Percentiles rank a stretch among this genome's conserved stretches.
Conservation (phyloP, 495 filamentous ascomycete genomes). For the Penicillium soppii region DNA sequence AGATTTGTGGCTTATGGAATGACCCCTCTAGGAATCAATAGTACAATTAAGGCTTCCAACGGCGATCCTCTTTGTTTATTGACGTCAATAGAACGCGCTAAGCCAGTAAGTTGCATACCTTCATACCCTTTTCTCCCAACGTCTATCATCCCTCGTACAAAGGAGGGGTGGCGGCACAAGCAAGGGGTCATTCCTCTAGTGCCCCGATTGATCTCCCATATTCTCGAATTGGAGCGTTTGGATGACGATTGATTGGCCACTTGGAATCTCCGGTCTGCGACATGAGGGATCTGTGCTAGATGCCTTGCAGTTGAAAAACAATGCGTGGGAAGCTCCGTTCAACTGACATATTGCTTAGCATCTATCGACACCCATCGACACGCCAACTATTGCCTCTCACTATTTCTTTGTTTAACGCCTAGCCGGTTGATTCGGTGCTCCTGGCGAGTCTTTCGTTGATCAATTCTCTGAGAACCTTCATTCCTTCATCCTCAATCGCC, state of each 20-base stretch:
- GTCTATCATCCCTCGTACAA: slow-evolving; percentile 3
- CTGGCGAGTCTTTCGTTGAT: slow-evolving; percentile 17
- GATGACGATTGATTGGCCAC: slow-evolving; percentile 13
- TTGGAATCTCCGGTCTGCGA: slow-evolving; percentile 13
- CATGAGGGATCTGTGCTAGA: slow-evolving; percentile 2
- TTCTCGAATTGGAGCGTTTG: slow-evolving; percentile 14
- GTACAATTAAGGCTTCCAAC: background rate
- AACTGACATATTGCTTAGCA: slow-evolving; percentile 20
- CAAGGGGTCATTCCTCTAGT: slow-evolving; percentile 24
- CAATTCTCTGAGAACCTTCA: slow-evolving; percentile 9
- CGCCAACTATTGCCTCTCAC: background rate
- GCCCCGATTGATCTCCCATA: slow-evolving; percentile 13
- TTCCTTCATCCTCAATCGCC: slow-evolving; percentile 10
- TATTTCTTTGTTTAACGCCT: slow-evolving; percentile 5
- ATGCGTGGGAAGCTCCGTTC: background rate
- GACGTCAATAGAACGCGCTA: slow-evolving; percentile 23
- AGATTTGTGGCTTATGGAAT: slow-evolving; percentile 1
- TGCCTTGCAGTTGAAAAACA: slow-evolving; percentile 2
- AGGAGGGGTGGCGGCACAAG: slow-evolving; percentile 14
- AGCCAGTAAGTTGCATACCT: slow-evolving; percentile 23
- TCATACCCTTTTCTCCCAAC: background rate
- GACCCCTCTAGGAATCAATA: background rate
- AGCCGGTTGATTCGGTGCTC: slow-evolving; percentile 25
- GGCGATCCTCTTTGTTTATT: slow-evolving; percentile 20
- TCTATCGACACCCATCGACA: background rate